Evolutionary conservation across 768 basidiomycete genomes (phyloP), one percentile per base, ranked within the genome.

Genomic region (Mycena haematopus): DNA sequence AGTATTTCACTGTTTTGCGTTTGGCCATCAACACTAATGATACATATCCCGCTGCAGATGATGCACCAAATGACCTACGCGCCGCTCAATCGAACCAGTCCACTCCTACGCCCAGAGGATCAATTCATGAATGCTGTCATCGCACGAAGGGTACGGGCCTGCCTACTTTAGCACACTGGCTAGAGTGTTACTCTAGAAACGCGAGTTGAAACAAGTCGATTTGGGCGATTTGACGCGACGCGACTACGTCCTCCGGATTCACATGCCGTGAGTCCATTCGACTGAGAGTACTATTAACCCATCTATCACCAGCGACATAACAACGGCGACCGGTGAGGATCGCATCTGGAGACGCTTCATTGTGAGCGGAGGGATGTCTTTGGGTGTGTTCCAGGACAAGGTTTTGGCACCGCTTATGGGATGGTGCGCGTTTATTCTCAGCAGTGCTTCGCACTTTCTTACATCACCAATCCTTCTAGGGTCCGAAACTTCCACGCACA

Each of bases 321-420:
- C 52, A 36, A 65, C 63, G 38, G 58, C 58, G 22, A 57, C 52
- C 42, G 61, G 67, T 13, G 67, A 60, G 61, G 63, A 64, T 42
- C 63, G 67, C 52, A 65, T 68, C 56, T 68, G 67, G 71, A 61
- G 70, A 40, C 59, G 72, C 22, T 67, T 72, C 58, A 49, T 70
- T 36, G 67, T 71, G 25, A 71, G 69, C 40, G 72, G 68, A 38
- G 72, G 72, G 22, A 68, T 72, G 59, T 71, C 71, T 29, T 42
- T 73, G 31, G 68, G 67, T 24, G 69, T 69, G 17, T 67, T 73
- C 38, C 72, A 72, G 53, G 72, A 71, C 56, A 73, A 72, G 36
- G 62, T 73, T 54, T 49, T 73, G 35, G 65, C 70, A 11, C 72
- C 72, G 25, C 51, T 73, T 24, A 67, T 73, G 67, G 70, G 72